These are phyloP conservation scores for Boletus sp. DNA, from an alignment of 1,284 basidiomycete genomes.

Conservation along the genomic window DNA sequence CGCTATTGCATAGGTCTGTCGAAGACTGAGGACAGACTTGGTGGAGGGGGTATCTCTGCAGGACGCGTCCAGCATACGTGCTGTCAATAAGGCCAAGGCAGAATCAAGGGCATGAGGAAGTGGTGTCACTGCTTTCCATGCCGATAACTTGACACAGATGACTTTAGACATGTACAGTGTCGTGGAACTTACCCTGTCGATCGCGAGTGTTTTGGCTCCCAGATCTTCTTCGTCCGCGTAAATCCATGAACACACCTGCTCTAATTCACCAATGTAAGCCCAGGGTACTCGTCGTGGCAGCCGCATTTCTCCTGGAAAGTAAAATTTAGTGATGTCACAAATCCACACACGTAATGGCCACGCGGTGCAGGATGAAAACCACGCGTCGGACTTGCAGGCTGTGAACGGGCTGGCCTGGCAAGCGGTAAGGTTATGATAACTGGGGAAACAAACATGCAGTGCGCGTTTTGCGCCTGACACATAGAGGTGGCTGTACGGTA, in stretches of 20 bases:
- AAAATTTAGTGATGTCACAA: background rate
- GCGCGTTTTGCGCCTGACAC: too few relatives aligned
- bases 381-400: background rate
- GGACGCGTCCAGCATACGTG: constrained; percentile 51
- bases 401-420: background rate
- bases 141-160: constrained; percentile 56
- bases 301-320: constrained; percentile 47
- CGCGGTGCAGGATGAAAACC: background rate
- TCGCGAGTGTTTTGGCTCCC: constrained; percentile 54
- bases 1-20: constrained; percentile 72
- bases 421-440: too few relatives aligned
- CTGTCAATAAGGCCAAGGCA: constrained; percentile 63
- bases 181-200: constrained; percentile 61
- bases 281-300: constrained; percentile 84
- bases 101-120: constrained; percentile 74
- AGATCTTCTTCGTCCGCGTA: constrained; percentile 65
- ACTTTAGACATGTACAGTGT: background rate
- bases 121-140: constrained; percentile 68
- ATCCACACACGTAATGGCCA: too few relatives aligned
- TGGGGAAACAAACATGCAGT: too few relatives aligned
- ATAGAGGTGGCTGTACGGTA: background rate
- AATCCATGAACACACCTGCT: constrained; percentile 78
- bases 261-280: constrained; percentile 70
- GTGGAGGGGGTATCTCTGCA: constrained; percentile 15
- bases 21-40: constrained; percentile 43